These are phyloP conservation scores for Fusarium austroafricanum DNA, from an alignment of 2,329 filamentous ascomycete genomes.

Conservation along the genomic window DNA sequence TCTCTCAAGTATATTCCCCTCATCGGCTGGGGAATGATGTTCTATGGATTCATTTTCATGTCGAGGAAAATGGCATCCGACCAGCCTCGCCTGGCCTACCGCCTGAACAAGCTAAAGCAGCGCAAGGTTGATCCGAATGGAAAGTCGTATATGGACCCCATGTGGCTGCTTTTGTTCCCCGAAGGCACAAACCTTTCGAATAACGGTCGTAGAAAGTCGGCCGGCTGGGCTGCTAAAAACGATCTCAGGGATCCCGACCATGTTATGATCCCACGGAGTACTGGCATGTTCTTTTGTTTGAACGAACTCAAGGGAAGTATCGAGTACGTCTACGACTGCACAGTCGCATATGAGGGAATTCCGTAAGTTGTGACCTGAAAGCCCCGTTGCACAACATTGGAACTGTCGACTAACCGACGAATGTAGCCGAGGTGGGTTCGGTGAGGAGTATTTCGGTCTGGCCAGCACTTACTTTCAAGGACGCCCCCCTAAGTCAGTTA, in stretches of 20 bases:
- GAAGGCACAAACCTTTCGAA: constrained; percentile 85
- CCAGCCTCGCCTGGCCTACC: constrained; percentile 78
- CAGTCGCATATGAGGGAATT: constrained; percentile 93
- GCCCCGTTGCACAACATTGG: constrained; percentile 15
- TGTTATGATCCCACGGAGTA: constrained; percentile 81
- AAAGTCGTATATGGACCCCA: constrained; percentile 73
- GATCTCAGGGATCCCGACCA: constrained; percentile 79
- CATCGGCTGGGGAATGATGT: constrained; percentile 83
- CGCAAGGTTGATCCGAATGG: constrained; percentile 65
- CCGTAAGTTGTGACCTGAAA: constrained; percentile 71
- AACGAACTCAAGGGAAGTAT: constrained; percentile 79
- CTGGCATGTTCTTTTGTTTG: constrained; percentile 82
- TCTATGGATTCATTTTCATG: constrained; percentile 92
- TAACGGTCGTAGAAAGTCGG: constrained; percentile 77
- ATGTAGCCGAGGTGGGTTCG: constrained; percentile 78
- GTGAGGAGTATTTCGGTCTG: constrained; percentile 91
- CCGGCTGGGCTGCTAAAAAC: constrained; percentile 80
- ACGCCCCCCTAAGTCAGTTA: constrained; percentile 91
- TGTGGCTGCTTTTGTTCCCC: constrained; percentile 91
- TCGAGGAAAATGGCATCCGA: constrained; percentile 90
- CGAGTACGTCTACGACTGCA: constrained; percentile 92
- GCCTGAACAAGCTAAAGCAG: constrained; percentile 76
- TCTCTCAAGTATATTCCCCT: constrained; percentile 84
- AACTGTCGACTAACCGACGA: constrained; percentile 22
- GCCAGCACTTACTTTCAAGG: constrained; percentile 90